Evolutionary conservation across 2,329 filamentous ascomycete genomes (phyloP), one percentile per base, ranked within the genome.

Genomic region (Fusarium foetens): DNA sequence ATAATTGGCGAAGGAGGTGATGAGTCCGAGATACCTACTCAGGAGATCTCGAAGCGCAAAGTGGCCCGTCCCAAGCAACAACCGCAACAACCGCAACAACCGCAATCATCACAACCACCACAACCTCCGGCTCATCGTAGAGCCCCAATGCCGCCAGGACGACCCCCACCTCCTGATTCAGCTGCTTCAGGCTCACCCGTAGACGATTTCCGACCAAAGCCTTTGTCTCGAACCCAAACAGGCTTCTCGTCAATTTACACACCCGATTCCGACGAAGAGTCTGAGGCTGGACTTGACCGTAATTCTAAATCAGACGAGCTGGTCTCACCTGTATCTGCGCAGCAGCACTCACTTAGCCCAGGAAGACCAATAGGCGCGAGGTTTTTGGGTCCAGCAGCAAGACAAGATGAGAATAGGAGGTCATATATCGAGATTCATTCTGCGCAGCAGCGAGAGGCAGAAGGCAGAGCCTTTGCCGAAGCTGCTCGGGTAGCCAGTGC

Each of bases 1-100:
- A 82, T 97, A 69, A 98, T 98, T 77, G 95, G 95, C 51, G 92
- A 95, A 81, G 95, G 95, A 64, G 95, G 95, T 38, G 95, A 98
- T 77, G 94, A 97, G 80, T 92, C 92, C 60, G 90, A 93, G 59
- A 84, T 88, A 13, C 93, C 93, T 4, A 88, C 91, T 4, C 84
- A 90, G 25, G 92, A 96, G 78, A 91, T 97, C 60, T 91, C 90
- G 9, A 86, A 85, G 78, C 84, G 83, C 70, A 91, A 87, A 80
- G 84, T 77, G 73, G 58, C 77, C 35, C 82, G 78, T 74, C 81
- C 80, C 25, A 66, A 60, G 42, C 43, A 58, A 51, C 51, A 59
- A 29, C 55, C 23, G 16, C 59, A 58, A 51, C 51, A 59, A 29
- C 55, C 23, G 16, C 59, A 38, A 45, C 43, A 52, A 23, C 38